Evolutionary conservation across 306 rosid genomes (phyloP), one percentile per base, ranked within the genome.

Genomic region (Spatholobus suberectus): DNA sequence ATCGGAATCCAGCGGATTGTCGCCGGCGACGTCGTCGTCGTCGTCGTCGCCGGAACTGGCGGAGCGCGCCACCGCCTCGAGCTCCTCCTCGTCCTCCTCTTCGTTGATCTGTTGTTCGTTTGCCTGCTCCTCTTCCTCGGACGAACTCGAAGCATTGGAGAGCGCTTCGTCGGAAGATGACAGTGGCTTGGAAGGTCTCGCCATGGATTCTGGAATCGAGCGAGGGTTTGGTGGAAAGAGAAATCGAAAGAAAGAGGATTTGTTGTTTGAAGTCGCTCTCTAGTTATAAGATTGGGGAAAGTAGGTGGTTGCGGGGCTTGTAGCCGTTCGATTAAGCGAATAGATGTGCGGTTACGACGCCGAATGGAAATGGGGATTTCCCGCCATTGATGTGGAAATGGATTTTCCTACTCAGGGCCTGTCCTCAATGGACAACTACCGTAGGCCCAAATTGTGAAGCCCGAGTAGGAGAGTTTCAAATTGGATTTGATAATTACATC

Each of bases 31-130:
- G 38, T 83, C 91, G 3, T 89, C 98, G 3, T 90, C 95, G 2
- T 89, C 97, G 5, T 90, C 95, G n/a, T 87, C 95, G n/a, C 86
- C 97, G 37, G 97, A 92, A 71, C 81, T 92, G n/a, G 94, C 97
- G 10, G 97, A 69, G 83, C 99, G 97, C 52, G 97, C 97, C 5
- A 96, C 98, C 54, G 97, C 99, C 57, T 96, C 93, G 51, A 96
- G 85, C 92, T 96, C 99, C 89, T 96, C 98, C 73, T 94, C 90
- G 70, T 96, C 99, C 71, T 90, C 99, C 38, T 87, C 94, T 1
- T 93, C 97, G 78, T 87, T 87, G 87, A 92, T 85, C 89, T 84
- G 91, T 37, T 84, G 91, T 23, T 91, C 83, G 76, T 86, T 92
- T 43, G 80, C 71, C 67, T 81, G 92, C 77, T 93, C 96, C 66